Base-by-base conservation (phyloP, 495 filamentous ascomycete genomes). In the Lindgomyces ingoldianus region DNA sequence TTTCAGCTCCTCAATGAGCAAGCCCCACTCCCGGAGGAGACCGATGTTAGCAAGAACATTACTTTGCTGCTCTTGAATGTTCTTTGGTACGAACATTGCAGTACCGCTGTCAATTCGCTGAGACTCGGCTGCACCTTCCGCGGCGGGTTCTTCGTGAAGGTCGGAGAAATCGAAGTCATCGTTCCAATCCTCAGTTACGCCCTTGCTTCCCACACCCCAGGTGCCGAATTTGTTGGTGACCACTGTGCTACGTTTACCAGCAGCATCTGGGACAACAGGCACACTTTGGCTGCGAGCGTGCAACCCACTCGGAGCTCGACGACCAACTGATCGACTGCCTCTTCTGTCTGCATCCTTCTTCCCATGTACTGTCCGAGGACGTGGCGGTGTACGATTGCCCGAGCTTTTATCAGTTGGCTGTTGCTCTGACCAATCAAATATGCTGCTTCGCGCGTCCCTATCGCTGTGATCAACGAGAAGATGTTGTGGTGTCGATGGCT, bases 281-380 rank as follows among this genome's bases (percentile, higher is more conserved):
- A 98, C 92, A 74, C 94, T 98, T 71, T 96, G 92, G 71, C 94
- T 97, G 49, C 94, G 87, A 47, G 96, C 80, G 73, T 98, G 94
- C 22, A 91, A 78, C 1, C 87, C 84, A 64, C 81, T 89, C 30
- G 91, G 88, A 16, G 84, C 85, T 66, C 91, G 89, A 46, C 93
- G 89, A 65, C 84, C 90, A 26, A 84, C 77, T 25, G 86, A 77
- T 54, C 91, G 87, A 65, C 90, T 91, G 48, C 88, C 90, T 73
- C 91, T 81, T 51, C 80, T 72, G 64, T 91, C 84, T 51, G 81
- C 79, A 70, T 86, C 83, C 74, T 96, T 91, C 76, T 95, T 97
- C 1, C 90, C 91, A 77, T 97, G 93, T 42, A 95, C 89, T 11
- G 92, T 96, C 63, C 89, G 88, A 11, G 94, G 93, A 57, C 93